A percentile compares a stretch with the other conserved stretches of the same genome.
Conservation (phyloP, 371 early-diverging fungal genomes). For the Syncephalastrum racemosum region DNA sequence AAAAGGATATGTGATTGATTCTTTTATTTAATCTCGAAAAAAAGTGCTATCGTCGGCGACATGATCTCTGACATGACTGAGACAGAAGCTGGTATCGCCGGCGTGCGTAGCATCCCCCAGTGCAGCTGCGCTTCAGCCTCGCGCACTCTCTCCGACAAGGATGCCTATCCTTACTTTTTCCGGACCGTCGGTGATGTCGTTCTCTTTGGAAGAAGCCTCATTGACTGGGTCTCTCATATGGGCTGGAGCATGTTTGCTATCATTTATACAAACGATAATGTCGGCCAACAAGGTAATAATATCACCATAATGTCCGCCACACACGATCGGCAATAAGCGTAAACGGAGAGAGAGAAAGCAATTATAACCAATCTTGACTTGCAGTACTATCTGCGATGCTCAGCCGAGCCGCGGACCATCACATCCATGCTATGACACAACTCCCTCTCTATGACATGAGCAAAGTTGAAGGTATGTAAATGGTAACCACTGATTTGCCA, state of each 20-base stretch:
- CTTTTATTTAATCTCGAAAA: slow-evolving; percentile 3
- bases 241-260: slow-evolving; percentile 38
- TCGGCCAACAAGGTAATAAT: slow-evolving; percentile 35
- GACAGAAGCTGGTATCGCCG: slow-evolving; percentile 35
- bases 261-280: slow-evolving; percentile 36
- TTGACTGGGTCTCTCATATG: slow-evolving; percentile 38
- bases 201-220: slow-evolving; percentile 28
- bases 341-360: not conserved
- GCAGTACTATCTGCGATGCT: slow-evolving; percentile 23
- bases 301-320: not conserved
- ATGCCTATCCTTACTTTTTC: slow-evolving; percentile 42
- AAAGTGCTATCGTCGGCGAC: slow-evolving; percentile 47
- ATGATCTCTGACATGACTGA: slow-evolving; percentile 32
- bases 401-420: slow-evolving; percentile 15
- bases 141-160: slow-evolving; percentile 27
- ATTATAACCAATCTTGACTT: not conserved
- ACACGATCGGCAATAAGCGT: not conserved
- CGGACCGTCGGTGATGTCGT: slow-evolving; percentile 32
- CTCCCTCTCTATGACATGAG: slow-evolving; percentile 31
- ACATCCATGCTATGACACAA: slow-evolving; percentile 23
- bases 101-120: slow-evolving; percentile 37
- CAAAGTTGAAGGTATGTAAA: slow-evolving; percentile 13
- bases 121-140: slow-evolving; percentile 39
- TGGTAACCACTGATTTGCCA: slow-evolving; percentile 5
- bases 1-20: not conserved